Percentiles rank a stretch among this genome's conserved stretches.
Evolutionary conservation across 257 asterid species (phyloP).

Genomic region (Verbena officinalis): DNA sequence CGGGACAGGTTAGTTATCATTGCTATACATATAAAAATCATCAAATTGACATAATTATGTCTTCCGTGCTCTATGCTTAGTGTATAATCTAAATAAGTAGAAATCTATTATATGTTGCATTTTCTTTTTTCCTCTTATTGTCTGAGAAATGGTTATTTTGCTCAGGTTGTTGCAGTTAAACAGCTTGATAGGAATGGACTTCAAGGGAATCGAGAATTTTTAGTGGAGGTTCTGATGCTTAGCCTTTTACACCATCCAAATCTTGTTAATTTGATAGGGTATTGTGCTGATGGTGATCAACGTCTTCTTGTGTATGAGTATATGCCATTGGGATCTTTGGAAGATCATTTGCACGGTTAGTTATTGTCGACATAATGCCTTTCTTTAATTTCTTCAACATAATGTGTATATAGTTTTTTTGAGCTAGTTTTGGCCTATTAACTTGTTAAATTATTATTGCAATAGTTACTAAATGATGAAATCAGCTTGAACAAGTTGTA

Average conservation of each 20-base stretch:
- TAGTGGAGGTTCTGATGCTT: constrained; percentile 98
- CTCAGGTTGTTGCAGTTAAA: constrained; percentile 90
- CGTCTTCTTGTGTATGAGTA: constrained; percentile 95
- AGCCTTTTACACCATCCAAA: constrained; percentile 89
- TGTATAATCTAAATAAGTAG: constrained; percentile 9
- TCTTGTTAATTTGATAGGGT: constrained; percentile 93
- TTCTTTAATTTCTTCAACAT: constrained; percentile 10
- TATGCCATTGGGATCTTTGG: constrained; percentile 97
- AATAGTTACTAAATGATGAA: no score
- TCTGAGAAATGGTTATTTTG: constrained; percentile 28
- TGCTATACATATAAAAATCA: neutral
- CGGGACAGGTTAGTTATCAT: constrained; percentile 71
- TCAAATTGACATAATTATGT: neutral
- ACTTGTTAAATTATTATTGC: neutral
- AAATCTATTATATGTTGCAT: neutral
- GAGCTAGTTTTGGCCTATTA: constrained; percentile 2
- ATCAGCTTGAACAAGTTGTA: no score
- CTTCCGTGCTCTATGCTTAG: constrained; percentile 13
- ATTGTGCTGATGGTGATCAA: constrained; percentile 96
- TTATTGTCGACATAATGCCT: constrained; percentile 16
- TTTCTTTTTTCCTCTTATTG: no score
- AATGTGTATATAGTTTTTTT: neutral
- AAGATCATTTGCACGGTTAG: constrained; percentile 96
- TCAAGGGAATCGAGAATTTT: constrained; percentile 92
- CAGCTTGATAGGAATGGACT: constrained; percentile 90